Evolutionary conservation across 202 grass and related monocot genomes (phyloP).

Genomic region (Saccharum hybrid): DNA sequence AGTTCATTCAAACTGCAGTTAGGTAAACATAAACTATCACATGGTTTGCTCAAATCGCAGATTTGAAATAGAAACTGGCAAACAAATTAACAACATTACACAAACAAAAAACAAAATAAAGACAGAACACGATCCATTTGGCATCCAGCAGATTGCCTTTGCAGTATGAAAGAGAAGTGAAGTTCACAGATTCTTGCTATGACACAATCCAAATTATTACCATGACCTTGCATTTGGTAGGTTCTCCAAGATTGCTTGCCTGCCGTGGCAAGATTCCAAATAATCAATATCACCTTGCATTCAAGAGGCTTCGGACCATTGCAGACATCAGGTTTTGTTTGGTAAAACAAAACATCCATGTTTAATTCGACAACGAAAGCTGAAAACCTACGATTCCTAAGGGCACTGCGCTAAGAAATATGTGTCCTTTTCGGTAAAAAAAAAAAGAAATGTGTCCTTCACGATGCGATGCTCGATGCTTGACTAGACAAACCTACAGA

Average conservation of each 20-base stretch:
- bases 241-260: background rate
- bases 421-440: background rate
- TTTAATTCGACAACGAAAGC: background rate
- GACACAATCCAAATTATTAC: background rate
- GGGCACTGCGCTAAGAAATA: background rate
- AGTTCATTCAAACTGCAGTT: background rate
- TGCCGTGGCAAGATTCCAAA: background rate
- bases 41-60: background rate
- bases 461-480: background rate
- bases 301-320: background rate
- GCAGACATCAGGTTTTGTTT: background rate
- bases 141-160: background rate
- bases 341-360: background rate
- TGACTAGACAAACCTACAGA: background rate
- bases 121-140: background rate
- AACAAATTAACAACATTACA: background rate
- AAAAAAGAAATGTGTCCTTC: background rate
- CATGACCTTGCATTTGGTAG: background rate
- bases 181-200: background rate
- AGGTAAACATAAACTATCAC: background rate
- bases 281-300: background rate
- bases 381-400: background rate
- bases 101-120: background rate
- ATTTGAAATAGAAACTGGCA: background rate
- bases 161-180: background rate